Evolutionary conservation across 2,329 filamentous ascomycete species (phyloP).

Genomic region (Penicillium sp.): DNA sequence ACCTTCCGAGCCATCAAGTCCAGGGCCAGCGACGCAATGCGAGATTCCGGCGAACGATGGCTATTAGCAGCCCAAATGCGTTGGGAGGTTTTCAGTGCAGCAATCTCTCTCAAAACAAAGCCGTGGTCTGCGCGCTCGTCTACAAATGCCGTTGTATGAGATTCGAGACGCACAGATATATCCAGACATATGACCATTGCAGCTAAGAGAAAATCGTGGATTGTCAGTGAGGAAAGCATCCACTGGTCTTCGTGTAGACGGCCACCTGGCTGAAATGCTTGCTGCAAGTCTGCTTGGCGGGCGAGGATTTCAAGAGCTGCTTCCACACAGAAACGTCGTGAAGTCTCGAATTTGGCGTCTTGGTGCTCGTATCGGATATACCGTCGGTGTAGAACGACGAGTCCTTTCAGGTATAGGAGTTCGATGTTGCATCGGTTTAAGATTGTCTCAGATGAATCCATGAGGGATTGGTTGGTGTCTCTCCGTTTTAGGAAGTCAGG

Average conservation of each 20-base stretch:
- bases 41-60: conserved; percentile 9
- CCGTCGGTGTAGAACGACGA: conserved; percentile 51
- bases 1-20: conserved; percentile 20
- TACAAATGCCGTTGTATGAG: neutral
- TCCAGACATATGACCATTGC: conserved; percentile 56
- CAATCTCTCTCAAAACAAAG: conserved; percentile 6
- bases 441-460: conserved; percentile 48
- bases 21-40: conserved; percentile 13
- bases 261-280: conserved; percentile 51
- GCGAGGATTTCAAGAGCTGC: conserved; percentile 48
- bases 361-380: conserved; percentile 42
- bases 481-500: conserved; percentile 20
- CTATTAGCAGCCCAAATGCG: conserved; percentile 14
- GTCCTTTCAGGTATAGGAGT: conserved; percentile 49
- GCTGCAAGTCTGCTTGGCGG: conserved; percentile 49
- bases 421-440: conserved; percentile 52
- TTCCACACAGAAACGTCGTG: conserved; percentile 45
- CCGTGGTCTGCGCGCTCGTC: neutral
- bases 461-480: conserved; percentile 38
- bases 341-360: conserved; percentile 37
- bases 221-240: conserved; percentile 56
- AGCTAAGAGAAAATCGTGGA: conserved; percentile 61
- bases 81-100: conserved; percentile 12
- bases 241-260: conserved; percentile 53
- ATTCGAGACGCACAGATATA: conserved; percentile 9